Evolutionary conservation across 1,284 basidiomycete species (phyloP).

Genomic region (Sanghuangporus sanghuang): DNA sequence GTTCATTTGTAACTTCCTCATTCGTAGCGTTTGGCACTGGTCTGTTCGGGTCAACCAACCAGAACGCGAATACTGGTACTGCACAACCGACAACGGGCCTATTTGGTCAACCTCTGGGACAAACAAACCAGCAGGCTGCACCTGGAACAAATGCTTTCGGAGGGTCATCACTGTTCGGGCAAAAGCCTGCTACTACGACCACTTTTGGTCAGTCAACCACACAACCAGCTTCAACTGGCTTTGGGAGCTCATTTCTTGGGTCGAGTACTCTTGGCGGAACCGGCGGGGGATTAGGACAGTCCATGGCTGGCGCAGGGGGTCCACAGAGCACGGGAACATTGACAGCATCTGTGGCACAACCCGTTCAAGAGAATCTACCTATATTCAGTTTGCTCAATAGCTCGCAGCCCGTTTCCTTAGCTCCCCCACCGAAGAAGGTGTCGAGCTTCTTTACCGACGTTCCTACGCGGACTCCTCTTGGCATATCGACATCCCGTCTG

Average conservation of each 20-base stretch:
- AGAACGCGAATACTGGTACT: constrained; percentile 29
- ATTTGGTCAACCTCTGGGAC: constrained; percentile 39
- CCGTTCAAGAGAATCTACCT: constrained; percentile 81
- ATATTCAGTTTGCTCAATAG: constrained; percentile 72
- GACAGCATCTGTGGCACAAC: constrained; percentile 85
- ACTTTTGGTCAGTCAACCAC: constrained; percentile 23
- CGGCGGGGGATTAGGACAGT: constrained; percentile 33
- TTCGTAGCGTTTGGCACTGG: constrained; percentile 32
- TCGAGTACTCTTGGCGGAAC: constrained; percentile 29
- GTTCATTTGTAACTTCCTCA: constrained; percentile 15
- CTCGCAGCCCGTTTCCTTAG: constrained; percentile 54
- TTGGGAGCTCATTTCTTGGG: constrained; percentile 45
- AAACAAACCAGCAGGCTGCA: constrained; percentile 30
- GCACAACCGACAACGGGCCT: constrained; percentile 29
- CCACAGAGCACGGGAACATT: constrained; percentile 46
- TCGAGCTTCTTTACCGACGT: constrained; percentile 64
- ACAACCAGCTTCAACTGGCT: constrained; percentile 26
- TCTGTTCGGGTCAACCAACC: constrained; percentile 41
- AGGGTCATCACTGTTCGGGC: constrained; percentile 24
- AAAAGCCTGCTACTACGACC: constrained; percentile 17
- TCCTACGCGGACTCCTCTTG: constrained; percentile 56
- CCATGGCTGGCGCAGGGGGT: constrained; percentile 31
- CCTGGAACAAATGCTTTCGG: constrained; percentile 26
- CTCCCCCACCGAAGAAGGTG: constrained; percentile 67
- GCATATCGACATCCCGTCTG: constrained; percentile 51